Evolutionary conservation across 1,139 yeast species (phyloP).

Genomic region (Scheffersomyces segobiensis): DNA sequence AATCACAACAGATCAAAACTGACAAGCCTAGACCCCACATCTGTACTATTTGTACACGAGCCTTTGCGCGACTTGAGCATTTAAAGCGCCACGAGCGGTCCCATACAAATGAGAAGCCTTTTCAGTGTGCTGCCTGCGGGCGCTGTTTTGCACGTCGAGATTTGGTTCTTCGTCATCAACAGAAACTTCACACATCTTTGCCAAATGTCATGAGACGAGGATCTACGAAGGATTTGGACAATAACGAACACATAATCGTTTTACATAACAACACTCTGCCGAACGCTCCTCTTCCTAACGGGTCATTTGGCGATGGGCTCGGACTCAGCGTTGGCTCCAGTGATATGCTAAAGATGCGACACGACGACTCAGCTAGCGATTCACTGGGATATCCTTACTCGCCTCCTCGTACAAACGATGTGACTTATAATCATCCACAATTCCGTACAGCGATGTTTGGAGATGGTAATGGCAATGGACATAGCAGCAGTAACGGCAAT

Average conservation of each 20-base stretch:
- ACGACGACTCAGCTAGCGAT: background rate
- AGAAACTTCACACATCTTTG: slow-evolving; percentile 30
- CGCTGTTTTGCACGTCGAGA: slow-evolving; percentile 52
- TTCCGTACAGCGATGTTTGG: slow-evolving; percentile 22
- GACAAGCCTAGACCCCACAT: slow-evolving; percentile 44
- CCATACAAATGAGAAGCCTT: slow-evolving; percentile 36
- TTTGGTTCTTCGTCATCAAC: slow-evolving; percentile 50
- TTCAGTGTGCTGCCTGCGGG: slow-evolving; percentile 52
- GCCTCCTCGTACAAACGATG: background rate
- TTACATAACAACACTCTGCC: slow-evolving; percentile 44
- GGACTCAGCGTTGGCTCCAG: background rate
- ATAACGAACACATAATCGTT: slow-evolving; percentile 44
- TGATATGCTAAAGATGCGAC: background rate
- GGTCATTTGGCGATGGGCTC: slow-evolving; percentile 7
- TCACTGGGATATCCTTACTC: background rate
- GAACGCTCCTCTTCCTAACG: slow-evolving; percentile 43
- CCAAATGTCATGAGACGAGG: slow-evolving; percentile 18
- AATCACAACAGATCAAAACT: slow-evolving; percentile 78
- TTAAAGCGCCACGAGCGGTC: slow-evolving; percentile 34
- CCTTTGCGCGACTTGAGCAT: slow-evolving; percentile 34
- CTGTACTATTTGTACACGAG: slow-evolving; percentile 33
- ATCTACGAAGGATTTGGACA: slow-evolving; percentile 13
- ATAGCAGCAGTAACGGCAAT: background rate
- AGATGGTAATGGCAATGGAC: background rate
- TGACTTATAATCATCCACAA: slow-evolving; percentile 13